Conservation (phyloP, 2,329 filamentous ascomycete genomes). For the Fusarium solani-melongenae region DNA sequence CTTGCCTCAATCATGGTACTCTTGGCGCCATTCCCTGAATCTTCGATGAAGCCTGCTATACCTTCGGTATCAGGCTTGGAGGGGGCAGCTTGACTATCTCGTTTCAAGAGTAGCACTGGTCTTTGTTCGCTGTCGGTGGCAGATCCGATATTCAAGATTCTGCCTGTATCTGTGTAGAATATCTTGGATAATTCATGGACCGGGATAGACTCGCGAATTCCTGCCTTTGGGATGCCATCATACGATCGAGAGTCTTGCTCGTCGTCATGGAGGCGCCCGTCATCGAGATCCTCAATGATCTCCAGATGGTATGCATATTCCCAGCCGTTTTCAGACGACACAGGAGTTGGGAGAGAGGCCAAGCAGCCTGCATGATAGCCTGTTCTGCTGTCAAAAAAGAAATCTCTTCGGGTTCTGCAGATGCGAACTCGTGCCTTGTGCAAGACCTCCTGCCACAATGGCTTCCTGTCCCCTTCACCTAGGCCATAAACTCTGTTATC, state of each 20-base stretch:
- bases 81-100: constrained; percentile 37
- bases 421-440: constrained; percentile 91
- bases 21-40: constrained; percentile 41
- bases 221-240: constrained; percentile 55
- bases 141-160: constrained; percentile 81
- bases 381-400: constrained; percentile 33
- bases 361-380: constrained; percentile 26
- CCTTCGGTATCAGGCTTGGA: not conserved
- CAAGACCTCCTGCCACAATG: constrained; percentile 95
- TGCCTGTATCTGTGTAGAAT: constrained; percentile 92
- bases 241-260: constrained; percentile 49
- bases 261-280: constrained; percentile 64
- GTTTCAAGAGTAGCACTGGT: constrained; percentile 50
- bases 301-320: constrained; percentile 82
- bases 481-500: constrained; percentile 40
- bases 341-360: constrained; percentile 1
- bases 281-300: constrained; percentile 82
- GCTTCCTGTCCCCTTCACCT: constrained; percentile 61
- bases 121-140: constrained; percentile 60
- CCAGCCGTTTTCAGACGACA: not conserved
- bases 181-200: constrained; percentile 80
- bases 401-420: constrained; percentile 68
- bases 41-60: constrained; percentile 55
- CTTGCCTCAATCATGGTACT: constrained; percentile 25
- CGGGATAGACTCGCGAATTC: constrained; percentile 65